Conservation (phyloP, 148 eudicot genomes). For the Beta vulgaris region DNA sequence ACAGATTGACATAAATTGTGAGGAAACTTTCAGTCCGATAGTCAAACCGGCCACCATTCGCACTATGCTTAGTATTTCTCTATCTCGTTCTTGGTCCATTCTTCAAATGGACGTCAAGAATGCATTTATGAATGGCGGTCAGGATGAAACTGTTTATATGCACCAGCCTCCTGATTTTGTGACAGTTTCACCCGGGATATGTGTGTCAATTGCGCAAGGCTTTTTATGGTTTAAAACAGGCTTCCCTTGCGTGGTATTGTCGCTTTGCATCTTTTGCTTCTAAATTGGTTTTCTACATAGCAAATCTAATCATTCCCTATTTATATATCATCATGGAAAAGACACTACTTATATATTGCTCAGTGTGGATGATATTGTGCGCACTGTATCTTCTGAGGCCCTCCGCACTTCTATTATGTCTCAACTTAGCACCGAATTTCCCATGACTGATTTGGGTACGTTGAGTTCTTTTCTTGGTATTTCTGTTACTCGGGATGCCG, state of each 20-base stretch:
- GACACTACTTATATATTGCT: neutral
- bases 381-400: neutral
- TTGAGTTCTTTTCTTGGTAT: slow-evolving; percentile 6
- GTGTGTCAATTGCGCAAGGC: neutral
- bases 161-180: neutral
- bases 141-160: neutral
- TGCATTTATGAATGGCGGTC: neutral
- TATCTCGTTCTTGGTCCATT: neutral
- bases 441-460: neutral
- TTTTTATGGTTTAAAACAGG: neutral
- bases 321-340: neutral
- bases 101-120: neutral
- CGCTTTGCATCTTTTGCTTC: neutral
- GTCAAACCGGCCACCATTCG: slow-evolving; percentile 9
- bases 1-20: neutral
- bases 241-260: neutral
- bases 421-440: neutral
- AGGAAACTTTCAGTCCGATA: neutral
- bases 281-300: neutral
- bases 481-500: neutral
- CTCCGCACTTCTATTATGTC: neutral
- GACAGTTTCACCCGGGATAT: neutral
- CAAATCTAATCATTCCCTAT: neutral
- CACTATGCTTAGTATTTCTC: neutral
- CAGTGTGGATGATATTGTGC: neutral